A percentile compares a stretch with the other conserved stretches of the same genome.
Evolutionary conservation across 2,329 filamentous ascomycete species (phyloP).

Genomic region (Penicillium sp.): DNA sequence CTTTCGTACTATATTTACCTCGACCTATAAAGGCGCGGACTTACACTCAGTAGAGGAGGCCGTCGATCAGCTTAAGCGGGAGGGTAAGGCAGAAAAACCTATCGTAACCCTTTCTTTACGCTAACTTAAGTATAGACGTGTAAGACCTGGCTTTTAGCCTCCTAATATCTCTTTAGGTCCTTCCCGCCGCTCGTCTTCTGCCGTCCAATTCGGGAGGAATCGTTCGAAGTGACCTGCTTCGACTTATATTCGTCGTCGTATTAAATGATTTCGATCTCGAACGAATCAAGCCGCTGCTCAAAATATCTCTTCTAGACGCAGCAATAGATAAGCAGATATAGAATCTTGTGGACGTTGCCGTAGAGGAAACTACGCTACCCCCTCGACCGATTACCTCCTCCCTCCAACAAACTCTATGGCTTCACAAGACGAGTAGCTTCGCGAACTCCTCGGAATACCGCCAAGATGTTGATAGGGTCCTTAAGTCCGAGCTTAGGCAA

Average conservation of each 20-base stretch:
- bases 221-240: constrained; percentile 16
- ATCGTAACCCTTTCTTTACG: constrained; percentile 1
- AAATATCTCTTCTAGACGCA: constrained; percentile 1
- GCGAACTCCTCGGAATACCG: constrained; percentile 29
- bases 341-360: constrained; percentile 17
- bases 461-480: constrained; percentile 24
- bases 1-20: constrained; percentile 6
- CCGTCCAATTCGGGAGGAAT: constrained; percentile 11
- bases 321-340: constrained; percentile 19
- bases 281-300: constrained; percentile 21
- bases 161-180: constrained; percentile 3
- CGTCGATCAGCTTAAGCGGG: constrained; percentile 3
- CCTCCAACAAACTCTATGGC: constrained; percentile 24
- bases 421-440: constrained; percentile 28
- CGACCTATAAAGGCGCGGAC: constrained; percentile 6
- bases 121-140: constrained; percentile 2
- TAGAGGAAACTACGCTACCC: constrained; percentile 21
- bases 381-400: constrained; percentile 16
- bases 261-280: constrained; percentile 16
- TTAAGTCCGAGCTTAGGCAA: constrained; percentile 28
- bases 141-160: constrained; percentile 4
- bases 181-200: constrained; percentile 14
- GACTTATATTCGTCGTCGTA: constrained; percentile 11
- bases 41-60: constrained; percentile 2
- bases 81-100: constrained; percentile 1